A percentile compares a stretch with the other conserved stretches of the same genome.
Conservation (phyloP, 2,329 filamentous ascomycete genomes). For the Fonsecaea pedrosoi region DNA sequence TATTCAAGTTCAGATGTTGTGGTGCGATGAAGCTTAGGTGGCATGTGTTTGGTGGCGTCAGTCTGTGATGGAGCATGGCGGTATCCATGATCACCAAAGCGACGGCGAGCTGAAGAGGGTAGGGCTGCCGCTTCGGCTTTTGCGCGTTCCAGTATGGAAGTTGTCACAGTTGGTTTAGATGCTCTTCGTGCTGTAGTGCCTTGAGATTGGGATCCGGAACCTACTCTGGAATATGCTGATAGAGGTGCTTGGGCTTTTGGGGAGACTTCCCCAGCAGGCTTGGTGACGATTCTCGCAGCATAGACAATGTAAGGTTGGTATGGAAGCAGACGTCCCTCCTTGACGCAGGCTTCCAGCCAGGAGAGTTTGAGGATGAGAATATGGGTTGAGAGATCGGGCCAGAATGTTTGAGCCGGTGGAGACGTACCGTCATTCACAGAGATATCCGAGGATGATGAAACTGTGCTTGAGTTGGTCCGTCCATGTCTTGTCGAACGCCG, state of each 20-base stretch:
- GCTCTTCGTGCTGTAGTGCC: neutral
- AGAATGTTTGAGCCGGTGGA: constrained; percentile 11
- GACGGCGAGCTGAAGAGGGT: constrained; percentile 35
- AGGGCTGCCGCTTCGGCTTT: constrained; percentile 53
- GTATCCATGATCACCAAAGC: constrained; percentile 37
- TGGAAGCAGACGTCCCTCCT: constrained; percentile 52
- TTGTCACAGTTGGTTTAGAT: constrained; percentile 15
- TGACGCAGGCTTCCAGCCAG: constrained; percentile 61
- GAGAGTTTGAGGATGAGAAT: constrained; percentile 60
- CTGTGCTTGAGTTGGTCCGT: constrained; percentile 17
- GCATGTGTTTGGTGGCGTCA: constrained; percentile 40
- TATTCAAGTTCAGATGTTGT: constrained; percentile 79
- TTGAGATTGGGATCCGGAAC: constrained; percentile 9
- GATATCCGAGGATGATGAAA: constrained; percentile 21
- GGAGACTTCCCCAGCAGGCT: constrained; percentile 41
- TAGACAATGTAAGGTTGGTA: constrained; percentile 60
- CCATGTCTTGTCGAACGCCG: constrained; percentile 20
- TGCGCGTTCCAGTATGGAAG: constrained; percentile 60
- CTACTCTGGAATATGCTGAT: constrained; percentile 29
- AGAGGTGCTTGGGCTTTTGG: constrained; percentile 18
- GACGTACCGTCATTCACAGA: constrained; percentile 10
- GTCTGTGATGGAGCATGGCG: constrained; percentile 27
- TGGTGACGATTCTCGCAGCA: constrained; percentile 53
- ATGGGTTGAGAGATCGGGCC: constrained; percentile 42
- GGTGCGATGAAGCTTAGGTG: constrained; percentile 64